Percentiles rank a stretch among this genome's conserved stretches.
Evolutionary conservation across 1,284 basidiomycete species (phyloP).

Genomic region (Schizophyllum commune): DNA sequence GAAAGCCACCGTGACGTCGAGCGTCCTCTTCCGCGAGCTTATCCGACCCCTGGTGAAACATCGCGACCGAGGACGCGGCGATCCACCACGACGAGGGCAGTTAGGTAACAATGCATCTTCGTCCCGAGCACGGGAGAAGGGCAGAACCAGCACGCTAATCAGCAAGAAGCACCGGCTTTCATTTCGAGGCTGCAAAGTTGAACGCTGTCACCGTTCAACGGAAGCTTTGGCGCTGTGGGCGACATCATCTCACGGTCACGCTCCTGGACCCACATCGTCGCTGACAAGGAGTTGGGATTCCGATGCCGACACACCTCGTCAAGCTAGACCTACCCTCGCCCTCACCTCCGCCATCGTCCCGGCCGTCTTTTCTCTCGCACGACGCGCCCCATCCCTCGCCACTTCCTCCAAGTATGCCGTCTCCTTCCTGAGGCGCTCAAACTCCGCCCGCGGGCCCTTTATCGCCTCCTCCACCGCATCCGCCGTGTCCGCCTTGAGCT

Average conservation of each 20-base stretch:
- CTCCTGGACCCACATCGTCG: not conserved
- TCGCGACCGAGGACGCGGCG: not conserved
- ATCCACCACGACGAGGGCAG: not conserved
- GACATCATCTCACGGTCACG: not conserved
- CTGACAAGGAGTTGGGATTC: not conserved
- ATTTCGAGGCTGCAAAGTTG: too few relatives aligned
- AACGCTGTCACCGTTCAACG: too few relatives aligned
- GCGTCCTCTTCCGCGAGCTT: not conserved
- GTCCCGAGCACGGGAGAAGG: too few relatives aligned
- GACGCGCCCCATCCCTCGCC: slow-evolving; percentile 55
- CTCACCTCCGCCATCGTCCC: slow-evolving; percentile 66
- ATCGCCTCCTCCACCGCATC: slow-evolving; percentile 70
- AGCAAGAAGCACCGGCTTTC: too few relatives aligned
- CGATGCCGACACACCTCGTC: not conserved
- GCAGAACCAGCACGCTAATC: too few relatives aligned
- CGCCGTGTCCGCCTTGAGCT: slow-evolving; percentile 67
- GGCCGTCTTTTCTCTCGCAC: slow-evolving; percentile 55
- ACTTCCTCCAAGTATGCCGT: slow-evolving; percentile 56
- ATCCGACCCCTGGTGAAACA: not conserved
- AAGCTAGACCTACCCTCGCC: slow-evolving; percentile 53
- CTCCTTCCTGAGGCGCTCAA: slow-evolving; percentile 57
- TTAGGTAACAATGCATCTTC: too few relatives aligned
- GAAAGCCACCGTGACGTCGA: not conserved
- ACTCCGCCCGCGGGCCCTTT: slow-evolving; percentile 64
- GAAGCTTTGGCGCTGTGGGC: not conserved